Evolutionary conservation across 345 rosid species (phyloP).

Genomic region (Populus pruinosa): DNA sequence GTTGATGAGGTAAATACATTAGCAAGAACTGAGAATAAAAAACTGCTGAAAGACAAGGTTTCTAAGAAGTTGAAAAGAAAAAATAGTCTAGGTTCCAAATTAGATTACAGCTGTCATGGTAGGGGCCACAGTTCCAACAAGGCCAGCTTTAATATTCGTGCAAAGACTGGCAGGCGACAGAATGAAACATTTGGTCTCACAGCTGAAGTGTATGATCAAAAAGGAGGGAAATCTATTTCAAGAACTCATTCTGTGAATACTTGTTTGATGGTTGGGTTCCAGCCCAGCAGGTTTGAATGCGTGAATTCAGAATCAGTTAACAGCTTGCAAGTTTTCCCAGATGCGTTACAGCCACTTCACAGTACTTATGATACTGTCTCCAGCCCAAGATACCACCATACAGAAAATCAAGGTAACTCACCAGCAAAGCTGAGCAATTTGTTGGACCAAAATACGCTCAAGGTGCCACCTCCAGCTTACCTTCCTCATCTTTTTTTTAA

Average conservation of each 20-base stretch:
- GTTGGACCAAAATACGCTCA: constrained; percentile 16
- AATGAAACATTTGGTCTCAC: constrained; percentile 21
- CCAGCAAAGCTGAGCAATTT: constrained; percentile 13
- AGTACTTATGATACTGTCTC: constrained; percentile 9
- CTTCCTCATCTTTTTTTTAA: constrained; percentile 37
- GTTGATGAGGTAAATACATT: constrained; percentile 13
- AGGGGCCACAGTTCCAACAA: constrained; percentile 31
- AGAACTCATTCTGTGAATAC: constrained; percentile 13
- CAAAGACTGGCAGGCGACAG: constrained; percentile 14
- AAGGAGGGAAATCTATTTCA: constrained; percentile 12
- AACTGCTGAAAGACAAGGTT: constrained; percentile 23
- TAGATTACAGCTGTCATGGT: constrained; percentile 16
- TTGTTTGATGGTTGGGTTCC: constrained; percentile 10
- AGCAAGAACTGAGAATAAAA: constrained; percentile 23
- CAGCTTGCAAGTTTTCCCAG: constrained; percentile 16
- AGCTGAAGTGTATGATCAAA: constrained; percentile 10
- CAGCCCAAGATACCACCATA: constrained; percentile 6
- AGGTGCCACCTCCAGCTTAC: constrained; percentile 17
- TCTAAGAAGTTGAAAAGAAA: constrained; percentile 36
- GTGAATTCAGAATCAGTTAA: constrained; percentile 24
- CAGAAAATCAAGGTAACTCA: constrained; percentile 13
- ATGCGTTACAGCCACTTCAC: constrained; percentile 9
- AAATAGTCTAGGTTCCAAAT: constrained; percentile 27
- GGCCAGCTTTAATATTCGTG: constrained; percentile 9
- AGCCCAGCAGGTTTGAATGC: constrained; percentile 2